These are phyloP conservation scores for Candida piceae DNA, from an alignment of 805 yeast genomes.

Conservation along the genomic window DNA sequence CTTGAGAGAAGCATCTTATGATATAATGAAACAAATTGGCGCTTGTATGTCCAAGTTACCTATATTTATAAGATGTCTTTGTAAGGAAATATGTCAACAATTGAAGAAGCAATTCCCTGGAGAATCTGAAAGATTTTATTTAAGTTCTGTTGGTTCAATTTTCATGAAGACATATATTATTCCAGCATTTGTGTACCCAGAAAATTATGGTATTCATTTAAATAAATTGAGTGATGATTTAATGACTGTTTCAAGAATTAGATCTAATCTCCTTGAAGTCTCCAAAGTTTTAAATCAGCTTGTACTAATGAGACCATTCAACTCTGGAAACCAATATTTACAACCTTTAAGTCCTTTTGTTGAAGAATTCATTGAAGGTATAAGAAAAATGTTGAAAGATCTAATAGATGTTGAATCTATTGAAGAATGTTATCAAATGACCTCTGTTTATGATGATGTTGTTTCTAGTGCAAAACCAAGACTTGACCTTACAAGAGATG, in stretches of 20 bases:
- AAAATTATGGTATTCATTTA: slow-evolving; percentile 47
- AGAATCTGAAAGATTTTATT: slow-evolving; percentile 52
- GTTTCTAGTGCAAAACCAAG: slow-evolving; percentile 41
- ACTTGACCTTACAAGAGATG: slow-evolving; percentile 39
- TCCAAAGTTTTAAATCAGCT: slow-evolving; percentile 59
- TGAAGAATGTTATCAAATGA: slow-evolving; percentile 56
- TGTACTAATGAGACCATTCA: slow-evolving; percentile 64
- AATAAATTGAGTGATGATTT: slow-evolving; percentile 18
- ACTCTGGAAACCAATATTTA: slow-evolving; percentile 54
- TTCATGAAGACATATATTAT: slow-evolving; percentile 49
- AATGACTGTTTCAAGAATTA: slow-evolving; percentile 24
- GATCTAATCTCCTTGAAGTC: slow-evolving; percentile 51
- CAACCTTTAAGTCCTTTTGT: slow-evolving; percentile 79
- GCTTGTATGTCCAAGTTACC: slow-evolving; percentile 44
- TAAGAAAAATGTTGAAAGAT: slow-evolving; percentile 39
- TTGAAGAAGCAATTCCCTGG: slow-evolving; percentile 45
- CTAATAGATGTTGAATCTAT: slow-evolving; percentile 52
- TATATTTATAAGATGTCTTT: slow-evolving; percentile 49
- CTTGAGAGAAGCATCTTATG: slow-evolving; percentile 66
- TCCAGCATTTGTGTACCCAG: slow-evolving; percentile 47
- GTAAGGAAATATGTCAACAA: slow-evolving; percentile 35
- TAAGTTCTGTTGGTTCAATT: slow-evolving; percentile 65
- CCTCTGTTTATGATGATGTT: slow-evolving; percentile 61
- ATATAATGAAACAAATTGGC: slow-evolving; percentile 47
- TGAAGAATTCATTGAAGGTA: slow-evolving; percentile 41